Conservation (phyloP, 148 eudicot genomes). For the Chenopodium formosanum region DNA sequence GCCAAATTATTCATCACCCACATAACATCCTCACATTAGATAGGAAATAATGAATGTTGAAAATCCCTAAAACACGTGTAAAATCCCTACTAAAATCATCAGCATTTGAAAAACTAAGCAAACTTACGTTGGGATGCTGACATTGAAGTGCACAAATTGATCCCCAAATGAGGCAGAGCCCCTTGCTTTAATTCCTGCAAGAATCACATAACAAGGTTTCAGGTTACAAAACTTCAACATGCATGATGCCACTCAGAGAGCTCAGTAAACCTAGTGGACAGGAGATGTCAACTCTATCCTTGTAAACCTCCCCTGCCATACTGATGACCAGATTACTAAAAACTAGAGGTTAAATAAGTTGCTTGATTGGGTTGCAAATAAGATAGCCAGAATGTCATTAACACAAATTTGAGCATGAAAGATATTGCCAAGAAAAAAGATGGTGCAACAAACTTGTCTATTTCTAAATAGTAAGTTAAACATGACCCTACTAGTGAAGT, state of each 20-base stretch:
- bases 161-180: conserved; percentile 74
- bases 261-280: background rate
- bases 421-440: background rate
- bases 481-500: background rate
- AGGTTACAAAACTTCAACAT: background rate
- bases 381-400: background rate
- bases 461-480: background rate
- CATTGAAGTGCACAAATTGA: conserved; percentile 86
- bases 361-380: background rate
- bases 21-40: conserved; percentile 2
- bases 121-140: conserved; percentile 90
- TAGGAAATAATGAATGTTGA: background rate
- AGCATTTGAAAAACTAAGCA: background rate
- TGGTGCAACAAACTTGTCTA: background rate
- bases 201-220: background rate
- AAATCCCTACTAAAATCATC: background rate
- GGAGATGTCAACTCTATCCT: background rate
- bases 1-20: conserved; percentile 9
- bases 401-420: background rate
- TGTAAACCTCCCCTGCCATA: background rate
- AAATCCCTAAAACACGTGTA: background rate
- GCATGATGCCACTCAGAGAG: background rate
- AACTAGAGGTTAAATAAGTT: background rate
- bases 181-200: conserved; percentile 78
- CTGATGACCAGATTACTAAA: background rate